Evolutionary conservation across 1,139 yeast species (phyloP).

Genomic region (Fermentozyma sake): DNA sequence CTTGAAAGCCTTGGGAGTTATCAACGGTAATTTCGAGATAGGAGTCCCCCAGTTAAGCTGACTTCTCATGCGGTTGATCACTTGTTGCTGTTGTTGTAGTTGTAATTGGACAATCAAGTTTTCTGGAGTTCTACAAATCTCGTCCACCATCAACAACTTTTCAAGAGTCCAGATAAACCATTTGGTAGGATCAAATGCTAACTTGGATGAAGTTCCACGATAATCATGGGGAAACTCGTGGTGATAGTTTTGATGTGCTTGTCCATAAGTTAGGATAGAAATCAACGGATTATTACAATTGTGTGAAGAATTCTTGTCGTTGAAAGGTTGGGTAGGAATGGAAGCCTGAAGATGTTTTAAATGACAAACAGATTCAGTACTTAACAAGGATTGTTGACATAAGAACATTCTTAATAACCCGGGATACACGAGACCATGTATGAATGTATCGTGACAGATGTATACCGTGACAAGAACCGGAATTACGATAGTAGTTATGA

Average conservation of each 20-base stretch:
- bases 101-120: conserved; percentile 52
- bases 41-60: conserved; percentile 77
- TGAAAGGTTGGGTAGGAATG: conserved; percentile 54
- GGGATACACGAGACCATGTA: conserved; percentile 57
- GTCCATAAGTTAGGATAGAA: conserved; percentile 59
- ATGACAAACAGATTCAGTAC: conserved; percentile 62
- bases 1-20: conserved; percentile 48
- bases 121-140: conserved; percentile 38
- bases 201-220: conserved; percentile 43
- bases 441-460: conserved; percentile 36
- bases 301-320: conserved; percentile 54
- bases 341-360: conserved; percentile 36
- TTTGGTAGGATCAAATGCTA: conserved; percentile 64
- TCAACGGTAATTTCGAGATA: conserved; percentile 58
- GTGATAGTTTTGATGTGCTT: conserved; percentile 61
- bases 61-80: conserved; percentile 55
- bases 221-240: conserved; percentile 74
- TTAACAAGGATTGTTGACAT: conserved; percentile 55
- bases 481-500: conserved; percentile 42
- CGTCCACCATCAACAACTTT: conserved; percentile 33
- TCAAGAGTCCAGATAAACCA: conserved; percentile 47
- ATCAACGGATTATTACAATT: conserved; percentile 48
- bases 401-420: conserved; percentile 56
- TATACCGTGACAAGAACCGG: conserved; percentile 46
- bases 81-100: conserved; percentile 62